phyloP scores from a whole-genome alignment of 1,284 basidiomycete species.

The Cryptococcus neoformans region DNA sequence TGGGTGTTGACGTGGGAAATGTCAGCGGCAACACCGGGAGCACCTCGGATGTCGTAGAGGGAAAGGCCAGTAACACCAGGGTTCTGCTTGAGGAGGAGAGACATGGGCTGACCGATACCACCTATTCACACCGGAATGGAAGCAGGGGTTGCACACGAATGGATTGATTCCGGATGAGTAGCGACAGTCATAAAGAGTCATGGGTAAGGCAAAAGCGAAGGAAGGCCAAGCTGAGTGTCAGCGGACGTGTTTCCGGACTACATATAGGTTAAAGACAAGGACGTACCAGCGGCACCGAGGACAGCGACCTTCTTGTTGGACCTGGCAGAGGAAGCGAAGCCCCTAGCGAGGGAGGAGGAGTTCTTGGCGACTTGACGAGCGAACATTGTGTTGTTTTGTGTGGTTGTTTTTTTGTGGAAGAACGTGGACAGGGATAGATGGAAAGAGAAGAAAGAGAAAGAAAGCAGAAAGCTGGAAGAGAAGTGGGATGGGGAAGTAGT shows the following conservation, averaged over 20 bases:
- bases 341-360: slow-evolving; percentile 32
- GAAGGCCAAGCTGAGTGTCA: background rate
- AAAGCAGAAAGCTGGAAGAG: slow-evolving; percentile 1
- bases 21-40: slow-evolving; percentile 94
- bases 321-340: slow-evolving; percentile 48
- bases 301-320: slow-evolving; percentile 48
- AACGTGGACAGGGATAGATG: too few relatives aligned
- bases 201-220: background rate
- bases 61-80: slow-evolving; percentile 76
- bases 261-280: background rate
- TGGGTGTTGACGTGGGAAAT: slow-evolving; percentile 74
- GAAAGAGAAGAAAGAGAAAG: slow-evolving; percentile 9
- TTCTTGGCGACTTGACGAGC: slow-evolving; percentile 28
- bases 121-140: slow-evolving; percentile 11
- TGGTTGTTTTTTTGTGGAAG: background rate
- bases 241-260: background rate
- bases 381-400: slow-evolving; percentile 32
- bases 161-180: background rate
- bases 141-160: background rate
- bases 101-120: slow-evolving; percentile 86
- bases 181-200: background rate
- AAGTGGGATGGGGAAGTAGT: background rate
- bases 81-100: slow-evolving; percentile 84
- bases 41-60: slow-evolving; percentile 95
- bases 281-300: slow-evolving; percentile 45